Percentiles rank a stretch among this genome's conserved stretches.
phyloP scores from a whole-genome alignment of 192 early-diverging fungal species.

The Pilaira anomala region DNA sequence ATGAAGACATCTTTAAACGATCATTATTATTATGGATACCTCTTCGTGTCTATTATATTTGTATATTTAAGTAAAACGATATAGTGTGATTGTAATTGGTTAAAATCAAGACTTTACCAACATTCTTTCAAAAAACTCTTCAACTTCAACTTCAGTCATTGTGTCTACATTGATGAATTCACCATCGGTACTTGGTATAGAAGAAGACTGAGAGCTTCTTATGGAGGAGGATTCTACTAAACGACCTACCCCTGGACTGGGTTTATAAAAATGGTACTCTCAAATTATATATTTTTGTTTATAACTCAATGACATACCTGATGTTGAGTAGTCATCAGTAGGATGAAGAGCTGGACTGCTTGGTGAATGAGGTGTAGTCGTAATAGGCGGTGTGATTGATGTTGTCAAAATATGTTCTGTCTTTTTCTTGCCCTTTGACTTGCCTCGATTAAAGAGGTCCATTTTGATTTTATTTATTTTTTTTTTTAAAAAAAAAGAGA shows the following conservation, averaged over 20 bases:
- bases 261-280: background rate
- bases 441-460: conserved; percentile 34
- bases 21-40: conserved; percentile 47
- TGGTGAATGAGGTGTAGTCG: background rate
- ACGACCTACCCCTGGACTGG: conserved; percentile 1
- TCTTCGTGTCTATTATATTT: conserved; percentile 36
- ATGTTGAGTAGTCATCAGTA: background rate
- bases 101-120: conserved; percentile 40
- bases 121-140: conserved; percentile 49
- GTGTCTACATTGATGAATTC: conserved; percentile 8
- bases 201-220: conserved; percentile 38
- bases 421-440: conserved; percentile 22
- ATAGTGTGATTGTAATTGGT: background rate
- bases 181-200: conserved; percentile 21
- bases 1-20: conserved; percentile 43
- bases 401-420: background rate
- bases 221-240: conserved; percentile 26
- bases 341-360: conserved; percentile 3
- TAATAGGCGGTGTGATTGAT: background rate
- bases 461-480: conserved; percentile 11
- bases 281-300: background rate
- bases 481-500: background rate
- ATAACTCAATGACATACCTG: background rate
- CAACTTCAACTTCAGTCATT: conserved; percentile 44
- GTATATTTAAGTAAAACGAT: background rate